A percentile compares a stretch with the other conserved stretches of the same genome.
Conservation (phyloP, 805 yeast genomes). For the Candida corydali region DNA sequence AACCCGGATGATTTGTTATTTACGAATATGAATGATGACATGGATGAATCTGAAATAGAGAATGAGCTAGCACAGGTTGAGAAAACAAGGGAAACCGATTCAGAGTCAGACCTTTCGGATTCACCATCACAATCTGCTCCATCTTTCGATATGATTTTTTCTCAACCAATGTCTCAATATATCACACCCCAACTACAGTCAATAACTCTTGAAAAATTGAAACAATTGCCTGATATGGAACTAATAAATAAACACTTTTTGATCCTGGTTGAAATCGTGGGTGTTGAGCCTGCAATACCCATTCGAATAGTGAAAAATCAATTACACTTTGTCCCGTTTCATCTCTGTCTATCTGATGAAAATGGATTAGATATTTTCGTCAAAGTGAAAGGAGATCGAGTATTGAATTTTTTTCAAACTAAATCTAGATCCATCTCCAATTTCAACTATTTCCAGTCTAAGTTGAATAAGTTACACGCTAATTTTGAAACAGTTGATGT, state of each 20-base stretch:
- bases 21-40: not conserved
- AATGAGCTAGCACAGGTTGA: too few relatives aligned
- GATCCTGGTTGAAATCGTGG: not conserved
- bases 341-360: slow-evolving; percentile 15
- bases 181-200: not conserved
- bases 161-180: not conserved
- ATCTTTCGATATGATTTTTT: too few relatives aligned
- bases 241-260: not conserved
- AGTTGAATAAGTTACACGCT: slow-evolving; percentile 6
- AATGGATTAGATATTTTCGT: too few relatives aligned
- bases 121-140: too few relatives aligned
- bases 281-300: not conserved
- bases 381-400: slow-evolving; percentile 18
- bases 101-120: too few relatives aligned
- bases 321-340: slow-evolving; percentile 21
- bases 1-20: slow-evolving; percentile 1
- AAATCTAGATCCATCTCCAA: slow-evolving; percentile 5
- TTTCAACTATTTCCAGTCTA: slow-evolving; percentile 7
- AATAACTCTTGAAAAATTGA: not conserved
- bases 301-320: slow-evolving; percentile 15
- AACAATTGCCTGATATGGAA: not conserved
- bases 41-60: too few relatives aligned
- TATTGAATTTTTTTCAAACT: slow-evolving; percentile 20
- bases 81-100: too few relatives aligned
- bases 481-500: not conserved